Conservation (phyloP, 495 filamentous ascomycete species). For the Tuber aestivum region DNA sequence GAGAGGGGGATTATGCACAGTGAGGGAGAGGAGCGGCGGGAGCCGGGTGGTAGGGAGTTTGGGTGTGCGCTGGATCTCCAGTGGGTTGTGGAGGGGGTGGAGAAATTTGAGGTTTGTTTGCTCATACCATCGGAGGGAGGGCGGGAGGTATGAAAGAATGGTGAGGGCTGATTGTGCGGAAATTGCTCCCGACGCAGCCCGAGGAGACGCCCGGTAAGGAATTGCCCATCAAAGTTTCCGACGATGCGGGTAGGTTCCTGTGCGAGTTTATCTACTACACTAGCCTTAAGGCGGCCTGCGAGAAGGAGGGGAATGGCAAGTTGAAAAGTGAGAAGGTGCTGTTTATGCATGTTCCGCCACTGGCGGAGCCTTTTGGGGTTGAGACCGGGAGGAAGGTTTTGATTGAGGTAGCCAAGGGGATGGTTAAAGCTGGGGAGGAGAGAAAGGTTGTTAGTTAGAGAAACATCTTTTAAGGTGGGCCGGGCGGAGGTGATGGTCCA, state of each 20-base stretch:
- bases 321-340: constrained; percentile 26
- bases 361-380: constrained; percentile 23
- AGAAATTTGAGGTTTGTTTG: constrained; percentile 17
- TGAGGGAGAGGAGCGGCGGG: neutral
- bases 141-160: neutral
- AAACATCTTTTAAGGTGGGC: neutral
- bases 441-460: neutral
- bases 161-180: neutral
- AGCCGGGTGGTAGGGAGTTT: constrained; percentile 19
- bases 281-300: constrained; percentile 23
- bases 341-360: constrained; percentile 37
- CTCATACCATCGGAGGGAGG: neutral
- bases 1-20: neutral
- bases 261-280: constrained; percentile 37
- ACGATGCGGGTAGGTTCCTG: constrained; percentile 31
- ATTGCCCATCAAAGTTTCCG: constrained; percentile 14
- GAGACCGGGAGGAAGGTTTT: constrained; percentile 54
- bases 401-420: constrained; percentile 53
- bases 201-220: constrained; percentile 14
- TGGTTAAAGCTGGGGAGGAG: constrained; percentile 35
- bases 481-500: neutral
- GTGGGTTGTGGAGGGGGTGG: constrained; percentile 22
- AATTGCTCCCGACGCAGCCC: constrained; percentile 10
- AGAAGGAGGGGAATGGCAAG: constrained; percentile 10
- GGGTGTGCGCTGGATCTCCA: constrained; percentile 25